A percentile compares a stretch with the other conserved stretches of the same genome.
phyloP scores from a whole-genome alignment of 2,329 filamentous ascomycete genomes.

The Diplodia sapinea region DNA sequence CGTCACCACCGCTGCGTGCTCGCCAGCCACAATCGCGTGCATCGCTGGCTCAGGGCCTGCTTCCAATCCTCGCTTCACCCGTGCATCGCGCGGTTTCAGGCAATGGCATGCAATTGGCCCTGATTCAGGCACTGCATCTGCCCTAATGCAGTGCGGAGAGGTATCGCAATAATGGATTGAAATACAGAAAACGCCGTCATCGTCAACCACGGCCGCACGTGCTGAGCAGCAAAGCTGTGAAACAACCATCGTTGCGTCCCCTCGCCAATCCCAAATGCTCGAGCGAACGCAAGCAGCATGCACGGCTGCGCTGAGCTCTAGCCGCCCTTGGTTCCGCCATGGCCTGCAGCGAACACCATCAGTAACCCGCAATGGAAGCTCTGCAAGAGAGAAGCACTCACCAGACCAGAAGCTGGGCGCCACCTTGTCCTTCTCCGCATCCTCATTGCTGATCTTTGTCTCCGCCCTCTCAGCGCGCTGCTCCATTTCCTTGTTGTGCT shows the following conservation, averaged over 20 bases:
- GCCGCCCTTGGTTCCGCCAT: constrained; percentile 39
- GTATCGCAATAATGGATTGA: constrained; percentile 18
- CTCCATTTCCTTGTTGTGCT: constrained; percentile 54
- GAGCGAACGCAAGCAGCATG: neutral
- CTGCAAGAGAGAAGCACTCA: constrained; percentile 34
- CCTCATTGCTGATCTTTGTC: constrained; percentile 46
- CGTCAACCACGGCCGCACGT: neutral
- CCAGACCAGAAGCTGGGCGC: constrained; percentile 49
- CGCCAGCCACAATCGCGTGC: constrained; percentile 16
- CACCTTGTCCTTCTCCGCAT: constrained; percentile 51
- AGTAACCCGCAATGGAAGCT: constrained; percentile 7
- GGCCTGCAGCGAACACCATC: constrained; percentile 33
- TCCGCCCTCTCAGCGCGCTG: constrained; percentile 50
- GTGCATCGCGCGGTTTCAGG: neutral
- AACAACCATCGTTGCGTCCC: neutral
- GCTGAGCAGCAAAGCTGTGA: neutral
- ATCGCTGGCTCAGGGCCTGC: neutral
- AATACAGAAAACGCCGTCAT: constrained; percentile 18
- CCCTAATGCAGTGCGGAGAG: neutral
- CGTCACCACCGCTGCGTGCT: constrained; percentile 8
- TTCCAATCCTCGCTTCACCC: neutral
- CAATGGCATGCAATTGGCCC: neutral
- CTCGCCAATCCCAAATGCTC: neutral
- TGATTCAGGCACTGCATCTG: constrained; percentile 12
- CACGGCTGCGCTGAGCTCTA: constrained; percentile 29